Evolutionary conservation across 2,329 filamentous ascomycete genomes (phyloP), one percentile per base, ranked within the genome.

Genomic region (Microdochium trichocladiopsis): DNA sequence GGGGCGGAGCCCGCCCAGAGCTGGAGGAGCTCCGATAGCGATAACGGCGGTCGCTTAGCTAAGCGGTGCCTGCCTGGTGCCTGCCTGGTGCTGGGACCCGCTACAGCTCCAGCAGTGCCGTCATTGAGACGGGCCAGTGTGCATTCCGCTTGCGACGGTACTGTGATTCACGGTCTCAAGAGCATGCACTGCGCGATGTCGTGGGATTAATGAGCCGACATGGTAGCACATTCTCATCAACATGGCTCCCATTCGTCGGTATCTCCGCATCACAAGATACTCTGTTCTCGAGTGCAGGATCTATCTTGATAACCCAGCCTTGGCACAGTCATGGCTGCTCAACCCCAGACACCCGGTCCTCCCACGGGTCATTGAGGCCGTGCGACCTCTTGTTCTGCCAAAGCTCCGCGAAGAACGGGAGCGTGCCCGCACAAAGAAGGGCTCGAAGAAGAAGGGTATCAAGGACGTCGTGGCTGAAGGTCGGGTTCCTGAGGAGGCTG

Each of bases 241-340:
- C 45, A 96, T 96, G 92, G 87, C 91, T 12, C 92, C 92, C 11
- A 83, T 96, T 48, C 84, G 92, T 54, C 83, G 92, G 61, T 96
- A 97, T 67, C 78, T 97, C 52, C 84, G 93, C 50, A 95, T 97
- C 61, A 93, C 88, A 52, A 92, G 93, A 66, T 89, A 90, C 69
- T 96, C 93, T 4, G 91, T 96, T 28, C 80, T 99, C n/a, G 94
- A 99, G 77, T 91, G 90, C 58, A 91, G 92, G 58, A 94, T 99
- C 60, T 97, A 97, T 69, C 83, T 96, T 48, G 93, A 97, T 58
- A 92, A 93, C 61, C 94, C 94, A 1, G 83, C 87, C 12, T 83
- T 96, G 55, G 83, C 84, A 23, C 82, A 90, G 58, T 85, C 86
- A 63, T 96, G 95, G 84, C 82, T 99, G 18, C 80, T 96, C 58